A percentile compares a stretch with the other conserved stretches of the same genome.
These are phyloP conservation scores for Postia placenta DNA, from an alignment of 768 basidiomycete genomes.

Conservation along the genomic window DNA sequence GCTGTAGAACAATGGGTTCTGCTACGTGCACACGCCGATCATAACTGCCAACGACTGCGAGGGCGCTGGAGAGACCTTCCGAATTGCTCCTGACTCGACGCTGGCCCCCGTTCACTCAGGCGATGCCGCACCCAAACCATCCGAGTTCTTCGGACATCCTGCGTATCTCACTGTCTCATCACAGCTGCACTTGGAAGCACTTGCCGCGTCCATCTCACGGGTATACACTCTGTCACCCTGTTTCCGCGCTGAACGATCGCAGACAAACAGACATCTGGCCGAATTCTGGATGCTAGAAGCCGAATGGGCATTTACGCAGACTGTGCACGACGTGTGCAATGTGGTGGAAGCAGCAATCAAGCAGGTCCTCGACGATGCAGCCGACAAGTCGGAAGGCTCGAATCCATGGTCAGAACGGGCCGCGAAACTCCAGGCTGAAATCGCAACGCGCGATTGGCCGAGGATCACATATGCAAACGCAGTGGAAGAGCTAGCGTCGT, in stretches of 20 bases:
- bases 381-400: constrained; percentile 28
- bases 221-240: constrained; percentile 91
- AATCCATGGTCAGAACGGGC: constrained; percentile 13
- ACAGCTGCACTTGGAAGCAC: constrained; percentile 90
- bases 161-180: constrained; percentile 92
- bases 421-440: background rate
- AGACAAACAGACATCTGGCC: constrained; percentile 86
- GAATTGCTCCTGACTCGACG: constrained; percentile 41
- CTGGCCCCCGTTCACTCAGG: constrained; percentile 11
- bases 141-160: constrained; percentile 68
- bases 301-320: constrained; percentile 65
- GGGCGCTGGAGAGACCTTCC: constrained; percentile 92
- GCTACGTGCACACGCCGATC: constrained; percentile 77
- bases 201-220: constrained; percentile 70
- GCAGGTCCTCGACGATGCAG: constrained; percentile 23
- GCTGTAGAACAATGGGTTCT: constrained; percentile 49
- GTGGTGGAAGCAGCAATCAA: constrained; percentile 53
- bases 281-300: constrained; percentile 99
- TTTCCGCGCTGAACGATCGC: constrained; percentile 89
- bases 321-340: constrained; percentile 44
- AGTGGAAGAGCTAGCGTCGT: constrained; percentile 44
- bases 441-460: constrained; percentile 38
- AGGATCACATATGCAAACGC: constrained; percentile 80
- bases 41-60: constrained; percentile 92
- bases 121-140: constrained; percentile 12